A percentile compares a stretch with the other conserved stretches of the same genome.
Evolutionary conservation across 352 stramenopile genomes (phyloP).

Genomic region (Globisporangium emineosum): DNA sequence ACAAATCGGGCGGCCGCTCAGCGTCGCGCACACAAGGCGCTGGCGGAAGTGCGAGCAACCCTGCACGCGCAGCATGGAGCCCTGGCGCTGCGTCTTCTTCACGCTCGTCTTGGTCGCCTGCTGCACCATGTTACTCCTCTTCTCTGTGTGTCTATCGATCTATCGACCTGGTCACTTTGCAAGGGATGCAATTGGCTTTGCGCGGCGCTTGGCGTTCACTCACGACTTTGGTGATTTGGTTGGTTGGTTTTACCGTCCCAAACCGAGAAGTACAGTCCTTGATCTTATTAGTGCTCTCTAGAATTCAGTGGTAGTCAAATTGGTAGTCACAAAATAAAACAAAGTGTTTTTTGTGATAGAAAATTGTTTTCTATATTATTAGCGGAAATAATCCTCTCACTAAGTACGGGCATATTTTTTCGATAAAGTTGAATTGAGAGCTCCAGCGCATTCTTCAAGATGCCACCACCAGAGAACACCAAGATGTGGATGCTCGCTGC

Average conservation of each 20-base stretch:
- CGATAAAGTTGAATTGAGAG: no score
- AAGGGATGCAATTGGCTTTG: background rate
- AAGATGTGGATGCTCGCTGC: no score
- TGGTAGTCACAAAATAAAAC: no score
- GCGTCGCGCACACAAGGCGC: slow-evolving; percentile 89
- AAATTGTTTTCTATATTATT: no score
- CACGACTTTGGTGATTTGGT: slow-evolving; percentile 1
- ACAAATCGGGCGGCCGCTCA: slow-evolving; percentile 91
- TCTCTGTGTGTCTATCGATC: background rate
- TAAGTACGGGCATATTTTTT: no score
- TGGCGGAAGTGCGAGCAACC: slow-evolving; percentile 93
- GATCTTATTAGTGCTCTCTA: background rate
- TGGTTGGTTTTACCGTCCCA: background rate
- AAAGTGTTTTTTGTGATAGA: no score
- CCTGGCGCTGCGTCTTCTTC: slow-evolving; percentile 36
- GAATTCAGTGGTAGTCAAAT: background rate
- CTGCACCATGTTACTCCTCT: slow-evolving; percentile 17
- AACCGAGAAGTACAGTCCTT: background rate
- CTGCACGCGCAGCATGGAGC: slow-evolving; percentile 54
- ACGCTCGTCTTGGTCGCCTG: slow-evolving; percentile 20
- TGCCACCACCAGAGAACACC: no score
- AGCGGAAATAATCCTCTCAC: no score
- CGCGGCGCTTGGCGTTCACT: slow-evolving; percentile 4
- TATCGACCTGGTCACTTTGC: no score
- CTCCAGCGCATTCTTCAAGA: no score